Evolutionary conservation across 2,329 filamentous ascomycete species (phyloP).

Genomic region (Dactylellina haptotyla): DNA sequence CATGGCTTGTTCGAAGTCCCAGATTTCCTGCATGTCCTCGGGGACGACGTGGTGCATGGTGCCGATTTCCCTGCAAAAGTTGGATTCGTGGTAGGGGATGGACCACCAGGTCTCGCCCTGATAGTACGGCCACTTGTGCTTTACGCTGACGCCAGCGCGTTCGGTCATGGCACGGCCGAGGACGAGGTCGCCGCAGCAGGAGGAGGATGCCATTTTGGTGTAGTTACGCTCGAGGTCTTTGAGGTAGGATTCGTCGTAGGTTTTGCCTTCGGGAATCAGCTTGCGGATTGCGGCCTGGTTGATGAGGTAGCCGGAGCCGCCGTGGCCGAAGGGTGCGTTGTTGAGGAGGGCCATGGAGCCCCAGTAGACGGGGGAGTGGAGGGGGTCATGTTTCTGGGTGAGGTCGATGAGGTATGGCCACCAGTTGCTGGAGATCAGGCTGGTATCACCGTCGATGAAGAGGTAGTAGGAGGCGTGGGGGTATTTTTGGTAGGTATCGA

Average conservation of each 20-base stretch:
- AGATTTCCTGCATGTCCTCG: constrained; percentile 50
- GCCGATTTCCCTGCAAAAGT: constrained; percentile 45
- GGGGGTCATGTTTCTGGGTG: constrained; percentile 37
- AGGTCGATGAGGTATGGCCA: constrained; percentile 47
- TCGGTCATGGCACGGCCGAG: constrained; percentile 47
- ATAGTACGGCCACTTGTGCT: constrained; percentile 52
- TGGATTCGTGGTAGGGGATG: constrained; percentile 50
- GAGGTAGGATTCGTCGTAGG: constrained; percentile 42
- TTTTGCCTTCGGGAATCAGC: constrained; percentile 41
- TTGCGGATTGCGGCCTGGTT: constrained; percentile 47
- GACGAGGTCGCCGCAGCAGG: constrained; percentile 49
- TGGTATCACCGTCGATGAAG: constrained; percentile 52
- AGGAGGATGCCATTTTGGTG: constrained; percentile 36
- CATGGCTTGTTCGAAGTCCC: constrained; percentile 52
- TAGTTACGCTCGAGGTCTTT: constrained; percentile 49
- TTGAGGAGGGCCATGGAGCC: constrained; percentile 44
- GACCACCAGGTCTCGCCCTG: constrained; percentile 53
- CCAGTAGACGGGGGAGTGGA: constrained; percentile 38
- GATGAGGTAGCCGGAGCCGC: constrained; percentile 50
- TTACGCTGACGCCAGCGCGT: constrained; percentile 33
- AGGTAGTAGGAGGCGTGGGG: constrained; percentile 45
- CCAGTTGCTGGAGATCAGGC: constrained; percentile 52
- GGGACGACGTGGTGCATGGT: constrained; percentile 47
- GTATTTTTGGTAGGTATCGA: constrained; percentile 50
- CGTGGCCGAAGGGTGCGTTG: constrained; percentile 43